phyloP scores from a whole-genome alignment of 345 rosid genomes.

The Eucalyptus grandis region DNA sequence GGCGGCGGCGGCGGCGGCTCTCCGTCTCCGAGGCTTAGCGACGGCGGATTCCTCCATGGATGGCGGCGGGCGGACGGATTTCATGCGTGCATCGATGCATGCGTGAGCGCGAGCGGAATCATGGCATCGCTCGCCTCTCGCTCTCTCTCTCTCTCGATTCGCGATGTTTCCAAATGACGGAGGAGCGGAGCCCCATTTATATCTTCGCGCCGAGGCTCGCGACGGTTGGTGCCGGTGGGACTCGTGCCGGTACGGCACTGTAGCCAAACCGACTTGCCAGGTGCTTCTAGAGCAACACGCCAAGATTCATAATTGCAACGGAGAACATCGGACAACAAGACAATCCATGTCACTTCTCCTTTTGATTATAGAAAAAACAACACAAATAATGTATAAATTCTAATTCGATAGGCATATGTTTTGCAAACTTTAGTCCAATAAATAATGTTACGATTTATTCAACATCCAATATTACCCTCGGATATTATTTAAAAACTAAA shows the following conservation, averaged over 20 bases:
- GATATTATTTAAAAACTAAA: neutral
- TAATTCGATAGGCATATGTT: accelerated
- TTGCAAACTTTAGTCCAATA: accelerated
- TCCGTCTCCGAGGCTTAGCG: neutral
- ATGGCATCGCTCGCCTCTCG: neutral
- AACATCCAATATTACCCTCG: too few species aligned
- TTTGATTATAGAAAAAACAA: accelerated
- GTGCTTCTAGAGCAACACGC: neutral
- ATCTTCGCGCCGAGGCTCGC: neutral
- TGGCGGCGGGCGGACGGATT: neutral
- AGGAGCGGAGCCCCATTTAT: neutral
- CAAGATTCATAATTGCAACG: neutral
- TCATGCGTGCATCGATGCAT: neutral
- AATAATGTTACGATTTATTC: accelerated
- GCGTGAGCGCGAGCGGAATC: neutral
- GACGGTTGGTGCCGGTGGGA: neutral
- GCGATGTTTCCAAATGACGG: neutral
- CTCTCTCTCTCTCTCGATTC: neutral
- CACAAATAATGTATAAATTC: accelerated
- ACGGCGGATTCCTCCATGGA: neutral
- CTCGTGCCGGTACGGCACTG: neutral
- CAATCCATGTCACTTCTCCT: neutral
- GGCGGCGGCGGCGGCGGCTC: neutral
- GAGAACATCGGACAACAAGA: neutral
- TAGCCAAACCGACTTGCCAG: neutral